phyloP scores from a whole-genome alignment of 163 green algal species.

The Picocystis sp. region DNA sequence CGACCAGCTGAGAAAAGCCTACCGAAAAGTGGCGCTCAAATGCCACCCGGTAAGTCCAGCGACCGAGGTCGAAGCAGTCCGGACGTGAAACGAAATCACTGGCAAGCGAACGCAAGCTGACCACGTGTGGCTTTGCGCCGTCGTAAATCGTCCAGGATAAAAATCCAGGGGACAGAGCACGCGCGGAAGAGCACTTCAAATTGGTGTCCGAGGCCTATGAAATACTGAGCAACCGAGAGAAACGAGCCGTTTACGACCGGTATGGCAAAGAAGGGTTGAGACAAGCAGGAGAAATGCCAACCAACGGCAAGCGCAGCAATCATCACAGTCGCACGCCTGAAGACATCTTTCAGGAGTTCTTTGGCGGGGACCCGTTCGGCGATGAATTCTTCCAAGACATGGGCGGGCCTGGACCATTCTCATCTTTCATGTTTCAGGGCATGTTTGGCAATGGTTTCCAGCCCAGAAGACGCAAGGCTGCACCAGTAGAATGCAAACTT shows the following conservation, averaged over 20 bases:
- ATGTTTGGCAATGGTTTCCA: too few relatives aligned
- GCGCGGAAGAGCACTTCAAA: slow-evolving; percentile 3
- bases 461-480: slow-evolving; percentile 7
- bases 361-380: too few relatives aligned
- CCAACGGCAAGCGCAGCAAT: too few relatives aligned
- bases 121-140: too few relatives aligned
- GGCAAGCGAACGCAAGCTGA: neutral
- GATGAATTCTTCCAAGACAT: too few relatives aligned
- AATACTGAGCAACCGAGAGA: slow-evolving; percentile 5
- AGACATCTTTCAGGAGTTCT: too few relatives aligned
- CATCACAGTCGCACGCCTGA: too few relatives aligned
- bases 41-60: slow-evolving; percentile 40
- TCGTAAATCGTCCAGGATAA: too few relatives aligned
- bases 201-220: slow-evolving; percentile 5
- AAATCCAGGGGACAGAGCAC: too few relatives aligned
- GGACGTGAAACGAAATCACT: neutral
- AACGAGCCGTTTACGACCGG: slow-evolving; percentile 2
- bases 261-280: slow-evolving; percentile 1
- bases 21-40: slow-evolving; percentile 82
- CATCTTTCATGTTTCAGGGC: too few relatives aligned
- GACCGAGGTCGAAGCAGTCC: neutral
- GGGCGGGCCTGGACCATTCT: too few relatives aligned
- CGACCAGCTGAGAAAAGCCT: slow-evolving; percentile 88
- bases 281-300: neutral
- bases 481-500: slow-evolving; percentile 18